A percentile compares a stretch with the other conserved stretches of the same genome.
These are phyloP conservation scores for Arthrobotrys iridis DNA, from an alignment of 2,329 filamentous ascomycete genomes.

Conservation along the genomic window DNA sequence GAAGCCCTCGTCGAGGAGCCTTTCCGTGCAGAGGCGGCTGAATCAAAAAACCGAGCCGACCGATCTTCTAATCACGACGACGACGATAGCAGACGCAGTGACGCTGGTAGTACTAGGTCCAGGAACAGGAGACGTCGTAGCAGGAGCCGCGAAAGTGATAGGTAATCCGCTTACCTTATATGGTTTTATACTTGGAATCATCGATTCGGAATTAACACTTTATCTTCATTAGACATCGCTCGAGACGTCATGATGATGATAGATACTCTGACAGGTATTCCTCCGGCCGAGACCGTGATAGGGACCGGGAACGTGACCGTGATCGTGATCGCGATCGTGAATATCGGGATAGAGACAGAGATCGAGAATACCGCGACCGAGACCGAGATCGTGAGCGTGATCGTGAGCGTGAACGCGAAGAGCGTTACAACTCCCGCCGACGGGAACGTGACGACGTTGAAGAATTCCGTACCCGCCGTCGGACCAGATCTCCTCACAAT, in stretches of 20 bases:
- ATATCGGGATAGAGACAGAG: constrained; percentile 67
- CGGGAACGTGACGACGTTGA: constrained; percentile 69
- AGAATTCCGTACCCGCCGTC: constrained; percentile 63
- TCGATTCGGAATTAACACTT: background rate
- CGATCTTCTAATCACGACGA: constrained; percentile 42
- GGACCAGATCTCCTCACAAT: constrained; percentile 64
- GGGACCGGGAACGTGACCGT: constrained; percentile 65
- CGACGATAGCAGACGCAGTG: constrained; percentile 47
- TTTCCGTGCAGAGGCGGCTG: constrained; percentile 45
- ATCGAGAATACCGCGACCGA: constrained; percentile 68
- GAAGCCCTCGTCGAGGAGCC: constrained; percentile 52
- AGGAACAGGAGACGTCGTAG: constrained; percentile 49
- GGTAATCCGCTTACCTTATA: constrained; percentile 17
- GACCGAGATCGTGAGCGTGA: constrained; percentile 70
- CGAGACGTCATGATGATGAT: constrained; percentile 57
- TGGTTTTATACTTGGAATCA: background rate
- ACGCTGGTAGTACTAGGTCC: constrained; percentile 45
- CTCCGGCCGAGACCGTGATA: constrained; percentile 67
- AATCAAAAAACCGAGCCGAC: constrained; percentile 50
- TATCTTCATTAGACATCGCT: constrained; percentile 36
- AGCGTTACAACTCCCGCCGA: constrained; percentile 82
- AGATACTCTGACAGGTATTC: constrained; percentile 69
- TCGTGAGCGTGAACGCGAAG: constrained; percentile 72
- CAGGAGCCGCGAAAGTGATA: constrained; percentile 49
- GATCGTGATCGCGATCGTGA: constrained; percentile 68